A percentile compares a stretch with the other conserved stretches of the same genome.
phyloP scores from a whole-genome alignment of 2,329 filamentous ascomycete genomes.

The Trichophaea hybrida region DNA sequence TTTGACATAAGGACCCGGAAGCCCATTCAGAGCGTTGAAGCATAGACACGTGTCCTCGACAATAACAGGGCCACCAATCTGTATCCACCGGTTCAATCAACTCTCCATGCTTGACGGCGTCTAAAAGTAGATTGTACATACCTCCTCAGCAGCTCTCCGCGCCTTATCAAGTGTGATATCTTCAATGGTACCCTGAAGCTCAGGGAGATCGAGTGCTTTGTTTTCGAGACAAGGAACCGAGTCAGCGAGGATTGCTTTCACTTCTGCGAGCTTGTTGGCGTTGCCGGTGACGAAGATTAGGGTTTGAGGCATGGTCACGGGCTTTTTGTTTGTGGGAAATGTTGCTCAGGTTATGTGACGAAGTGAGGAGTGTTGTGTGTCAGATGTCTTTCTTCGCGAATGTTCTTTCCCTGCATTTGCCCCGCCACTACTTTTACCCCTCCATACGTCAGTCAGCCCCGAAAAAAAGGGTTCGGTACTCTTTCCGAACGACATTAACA shows the following conservation, averaged over 20 bases:
- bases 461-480: too few relatives aligned
- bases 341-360: too few relatives aligned
- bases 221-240: slow-evolving; percentile 56
- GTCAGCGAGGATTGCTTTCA: slow-evolving; percentile 67
- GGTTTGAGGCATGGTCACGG: background rate
- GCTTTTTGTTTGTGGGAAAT: too few relatives aligned
- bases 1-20: slow-evolving; percentile 95
- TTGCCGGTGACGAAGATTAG: slow-evolving; percentile 97
- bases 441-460: too few relatives aligned
- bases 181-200: slow-evolving; percentile 85
- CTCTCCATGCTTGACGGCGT: background rate
- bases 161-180: slow-evolving; percentile 86
- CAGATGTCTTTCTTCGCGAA: too few relatives aligned
- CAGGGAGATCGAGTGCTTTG: slow-evolving; percentile 63
- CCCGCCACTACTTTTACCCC: too few relatives aligned
- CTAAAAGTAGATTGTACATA: background rate
- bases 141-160: slow-evolving; percentile 55
- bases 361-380: too few relatives aligned
- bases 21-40: slow-evolving; percentile 77
- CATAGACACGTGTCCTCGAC: slow-evolving; percentile 93
- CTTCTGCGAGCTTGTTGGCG: slow-evolving; percentile 81
- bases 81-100: slow-evolving; percentile 6
- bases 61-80: slow-evolving; percentile 76
- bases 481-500: too few relatives aligned
- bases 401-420: too few relatives aligned